Percentiles rank a stretch among this genome's conserved stretches.
Evolutionary conservation across 345 rosid species (phyloP).

Genomic region (Linum lewisii): DNA sequence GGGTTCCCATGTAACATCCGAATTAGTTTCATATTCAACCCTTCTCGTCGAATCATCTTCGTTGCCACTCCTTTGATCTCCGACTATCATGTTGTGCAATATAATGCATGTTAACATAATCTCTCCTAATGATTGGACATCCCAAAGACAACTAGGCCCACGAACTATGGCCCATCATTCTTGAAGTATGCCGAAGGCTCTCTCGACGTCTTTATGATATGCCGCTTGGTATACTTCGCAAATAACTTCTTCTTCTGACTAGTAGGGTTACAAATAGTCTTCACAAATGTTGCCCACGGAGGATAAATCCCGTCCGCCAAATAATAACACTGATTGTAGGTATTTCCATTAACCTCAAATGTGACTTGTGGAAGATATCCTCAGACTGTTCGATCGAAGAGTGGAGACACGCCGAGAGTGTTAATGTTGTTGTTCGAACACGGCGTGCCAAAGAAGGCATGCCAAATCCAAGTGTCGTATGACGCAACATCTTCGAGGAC

Average conservation of each 20-base stretch:
- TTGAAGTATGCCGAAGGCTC: slow-evolving; percentile 3
- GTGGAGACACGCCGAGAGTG: background rate
- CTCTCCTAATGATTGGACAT: background rate
- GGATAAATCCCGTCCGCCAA: background rate
- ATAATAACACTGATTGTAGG: background rate
- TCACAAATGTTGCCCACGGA: background rate
- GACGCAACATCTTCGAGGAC: background rate
- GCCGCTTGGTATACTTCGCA: background rate
- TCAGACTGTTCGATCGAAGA: background rate
- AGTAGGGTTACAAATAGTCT: background rate
- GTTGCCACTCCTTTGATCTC: background rate
- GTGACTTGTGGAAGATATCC: background rate
- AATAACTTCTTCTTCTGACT: no score
- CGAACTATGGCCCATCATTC: background rate
- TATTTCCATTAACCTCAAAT: background rate
- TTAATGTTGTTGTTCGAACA: background rate
- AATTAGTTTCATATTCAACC: background rate
- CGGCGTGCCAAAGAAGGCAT: background rate
- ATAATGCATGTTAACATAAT: slow-evolving; percentile 5
- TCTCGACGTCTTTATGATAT: slow-evolving; percentile 2
- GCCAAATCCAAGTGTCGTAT: background rate
- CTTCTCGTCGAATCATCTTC: no score
- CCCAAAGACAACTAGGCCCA: background rate
- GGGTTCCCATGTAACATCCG: background rate
- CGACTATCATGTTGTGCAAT: slow-evolving; percentile 3